Evolutionary conservation across 2,329 filamentous ascomycete genomes (phyloP).

Genomic region (Periconia macrospinosa): DNA sequence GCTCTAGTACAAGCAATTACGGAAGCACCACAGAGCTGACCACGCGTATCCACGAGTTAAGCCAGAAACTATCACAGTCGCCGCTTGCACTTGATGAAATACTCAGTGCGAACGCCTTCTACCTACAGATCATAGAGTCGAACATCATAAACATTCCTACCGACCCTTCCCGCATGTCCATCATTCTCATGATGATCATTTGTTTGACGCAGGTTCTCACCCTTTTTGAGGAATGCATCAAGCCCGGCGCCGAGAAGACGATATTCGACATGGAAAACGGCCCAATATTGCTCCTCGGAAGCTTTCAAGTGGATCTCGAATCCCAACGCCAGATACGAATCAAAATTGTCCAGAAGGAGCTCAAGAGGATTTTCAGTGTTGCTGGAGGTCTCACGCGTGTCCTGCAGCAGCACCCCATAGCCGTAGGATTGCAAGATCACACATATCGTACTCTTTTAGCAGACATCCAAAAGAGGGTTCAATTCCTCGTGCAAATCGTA

Average conservation of each 20-base stretch:
- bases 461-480: not conserved
- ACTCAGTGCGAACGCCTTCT: not conserved
- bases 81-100: not conserved
- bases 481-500: too few species aligned
- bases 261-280: not conserved
- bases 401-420: not conserved
- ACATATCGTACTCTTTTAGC: not conserved
- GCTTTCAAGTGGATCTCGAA: not conserved
- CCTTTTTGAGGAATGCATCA: not conserved
- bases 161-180: not conserved
- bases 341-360: not conserved
- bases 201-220: not conserved
- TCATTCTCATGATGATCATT: not conserved
- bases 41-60: not conserved
- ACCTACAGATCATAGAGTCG: not conserved
- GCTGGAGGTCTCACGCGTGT: not conserved
- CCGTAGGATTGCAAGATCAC: not conserved
- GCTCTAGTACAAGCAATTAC: too few species aligned
- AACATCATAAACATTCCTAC: not conserved
- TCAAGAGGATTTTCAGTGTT: not conserved
- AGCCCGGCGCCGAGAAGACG: not conserved
- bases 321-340: not conserved
- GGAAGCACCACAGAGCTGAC: not conserved
- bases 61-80: not conserved
- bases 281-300: not conserved